Percentiles rank a stretch among this genome's conserved stretches.
Evolutionary conservation across 1,139 yeast species (phyloP).

Genomic region (Yarrowia galli): DNA sequence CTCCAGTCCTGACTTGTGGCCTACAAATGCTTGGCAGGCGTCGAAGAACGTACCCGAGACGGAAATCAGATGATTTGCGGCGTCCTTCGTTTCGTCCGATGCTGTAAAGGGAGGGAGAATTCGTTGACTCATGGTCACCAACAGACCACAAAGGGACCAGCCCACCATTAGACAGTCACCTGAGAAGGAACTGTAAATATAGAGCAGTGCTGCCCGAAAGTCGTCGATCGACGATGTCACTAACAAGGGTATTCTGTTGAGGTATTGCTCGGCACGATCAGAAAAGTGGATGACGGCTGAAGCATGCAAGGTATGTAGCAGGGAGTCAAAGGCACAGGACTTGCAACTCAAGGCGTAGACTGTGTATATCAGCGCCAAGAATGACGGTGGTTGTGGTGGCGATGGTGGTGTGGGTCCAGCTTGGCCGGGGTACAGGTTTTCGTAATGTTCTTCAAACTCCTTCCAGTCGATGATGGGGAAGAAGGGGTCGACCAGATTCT

Average conservation of each 20-base stretch:
- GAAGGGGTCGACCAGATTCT: constrained; percentile 16
- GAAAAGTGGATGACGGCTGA: constrained; percentile 25
- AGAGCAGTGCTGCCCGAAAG: constrained; percentile 25
- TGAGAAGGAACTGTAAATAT: constrained; percentile 15
- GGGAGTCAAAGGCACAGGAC: constrained; percentile 24
- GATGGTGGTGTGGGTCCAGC: constrained; percentile 21
- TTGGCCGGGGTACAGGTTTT: constrained; percentile 16
- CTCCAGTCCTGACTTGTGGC: constrained; percentile 20
- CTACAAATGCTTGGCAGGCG: constrained; percentile 28
- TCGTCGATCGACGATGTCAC: constrained; percentile 13
- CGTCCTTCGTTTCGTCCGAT: constrained; percentile 5
- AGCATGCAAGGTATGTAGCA: constrained; percentile 15
- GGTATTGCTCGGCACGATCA: constrained; percentile 20
- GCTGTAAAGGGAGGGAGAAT: constrained; percentile 18
- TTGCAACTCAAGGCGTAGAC: constrained; percentile 33
- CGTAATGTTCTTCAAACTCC: constrained; percentile 32
- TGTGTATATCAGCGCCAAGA: constrained; percentile 13
- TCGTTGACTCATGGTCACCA: constrained; percentile 29
- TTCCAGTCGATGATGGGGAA: constrained; percentile 33
- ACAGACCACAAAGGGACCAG: constrained; percentile 34
- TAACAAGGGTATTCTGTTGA: constrained; percentile 21
- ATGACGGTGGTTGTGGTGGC: constrained; percentile 12
- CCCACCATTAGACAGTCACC: constrained; percentile 36
- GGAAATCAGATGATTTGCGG: constrained; percentile 21
- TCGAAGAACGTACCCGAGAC: constrained; percentile 31